These are phyloP conservation scores for Pelargonium myrrhifolium DNA, from an alignment of 441 rosid genomes.

Conservation along the genomic window DNA sequence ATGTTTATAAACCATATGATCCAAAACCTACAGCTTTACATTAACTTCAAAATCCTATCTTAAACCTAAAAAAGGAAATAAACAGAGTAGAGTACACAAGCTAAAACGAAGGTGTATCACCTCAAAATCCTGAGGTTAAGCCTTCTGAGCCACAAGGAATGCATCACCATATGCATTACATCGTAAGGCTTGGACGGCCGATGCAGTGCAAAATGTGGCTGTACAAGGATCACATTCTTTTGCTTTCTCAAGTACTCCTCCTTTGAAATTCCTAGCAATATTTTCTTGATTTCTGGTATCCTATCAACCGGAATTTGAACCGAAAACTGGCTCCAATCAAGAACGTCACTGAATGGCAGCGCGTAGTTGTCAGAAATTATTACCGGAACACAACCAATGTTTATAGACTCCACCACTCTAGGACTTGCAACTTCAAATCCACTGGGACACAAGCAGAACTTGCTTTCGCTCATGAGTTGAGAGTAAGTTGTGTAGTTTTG, in stretches of 20 bases:
- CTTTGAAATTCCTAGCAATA: constrained; percentile 32
- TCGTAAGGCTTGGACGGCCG: constrained; percentile 64
- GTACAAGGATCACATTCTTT: constrained; percentile 43
- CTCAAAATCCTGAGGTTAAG: constrained; percentile 38
- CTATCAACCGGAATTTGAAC: constrained; percentile 40
- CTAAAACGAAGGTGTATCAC: background rate
- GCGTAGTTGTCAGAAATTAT: constrained; percentile 54
- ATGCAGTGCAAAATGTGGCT: constrained; percentile 52
- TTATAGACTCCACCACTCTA: constrained; percentile 50
- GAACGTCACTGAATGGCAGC: constrained; percentile 63
- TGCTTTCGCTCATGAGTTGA: constrained; percentile 41
- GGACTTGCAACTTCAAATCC: constrained; percentile 85
- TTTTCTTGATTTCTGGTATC: constrained; percentile 53
- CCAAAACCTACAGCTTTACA: too few relatives aligned
- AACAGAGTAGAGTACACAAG: background rate
- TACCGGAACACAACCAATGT: constrained; percentile 64
- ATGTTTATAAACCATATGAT: too few relatives aligned
- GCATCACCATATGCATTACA: constrained; percentile 62
- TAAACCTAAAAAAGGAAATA: too few relatives aligned
- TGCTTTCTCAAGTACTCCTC: constrained; percentile 42
- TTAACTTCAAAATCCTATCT: too few relatives aligned
- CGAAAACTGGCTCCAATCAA: constrained; percentile 59
- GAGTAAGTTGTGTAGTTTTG: constrained; percentile 49
- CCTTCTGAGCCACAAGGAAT: constrained; percentile 75
- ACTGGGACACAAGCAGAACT: constrained; percentile 73